Evolutionary conservation across 2,329 filamentous ascomycete species (phyloP).

Genomic region (Aureobasidium mangrovei): DNA sequence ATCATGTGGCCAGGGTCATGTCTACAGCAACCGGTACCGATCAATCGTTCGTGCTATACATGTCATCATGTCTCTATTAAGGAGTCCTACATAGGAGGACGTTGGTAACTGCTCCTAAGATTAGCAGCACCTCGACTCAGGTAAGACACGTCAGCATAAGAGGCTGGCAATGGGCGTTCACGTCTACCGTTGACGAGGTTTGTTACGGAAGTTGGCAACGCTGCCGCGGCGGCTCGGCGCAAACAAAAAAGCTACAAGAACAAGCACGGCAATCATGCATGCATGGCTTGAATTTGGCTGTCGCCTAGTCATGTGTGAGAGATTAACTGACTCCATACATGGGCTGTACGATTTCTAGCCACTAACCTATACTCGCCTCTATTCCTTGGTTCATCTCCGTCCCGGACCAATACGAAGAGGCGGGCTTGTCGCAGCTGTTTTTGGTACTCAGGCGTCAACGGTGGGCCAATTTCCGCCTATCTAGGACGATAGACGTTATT

Average conservation of each 20-base stretch:
- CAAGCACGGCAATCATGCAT: background rate
- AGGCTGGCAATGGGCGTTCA: constrained; percentile 5
- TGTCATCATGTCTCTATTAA: background rate
- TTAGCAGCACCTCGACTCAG: background rate
- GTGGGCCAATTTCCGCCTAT: constrained; percentile 6
- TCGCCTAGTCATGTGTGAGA: background rate
- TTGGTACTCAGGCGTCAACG: constrained; percentile 9
- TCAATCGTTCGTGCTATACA: background rate
- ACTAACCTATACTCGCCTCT: background rate
- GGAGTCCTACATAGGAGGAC: background rate
- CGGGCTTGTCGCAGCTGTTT: background rate
- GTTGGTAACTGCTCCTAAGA: background rate
- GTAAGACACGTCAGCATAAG: background rate
- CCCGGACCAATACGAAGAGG: constrained; percentile 9
- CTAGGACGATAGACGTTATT: constrained; percentile 6
- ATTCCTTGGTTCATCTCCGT: background rate
- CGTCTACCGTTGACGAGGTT: background rate
- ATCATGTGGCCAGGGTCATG: too few relatives aligned
- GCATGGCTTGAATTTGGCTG: too few relatives aligned
- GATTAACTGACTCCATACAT: background rate
- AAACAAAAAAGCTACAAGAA: background rate
- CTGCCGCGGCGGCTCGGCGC: background rate
- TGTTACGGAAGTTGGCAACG: background rate
- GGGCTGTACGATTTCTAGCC: background rate
- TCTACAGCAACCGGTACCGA: too few relatives aligned